Evolutionary conservation across 805 yeast species (phyloP).

Genomic region (Candida mattraensis): DNA sequence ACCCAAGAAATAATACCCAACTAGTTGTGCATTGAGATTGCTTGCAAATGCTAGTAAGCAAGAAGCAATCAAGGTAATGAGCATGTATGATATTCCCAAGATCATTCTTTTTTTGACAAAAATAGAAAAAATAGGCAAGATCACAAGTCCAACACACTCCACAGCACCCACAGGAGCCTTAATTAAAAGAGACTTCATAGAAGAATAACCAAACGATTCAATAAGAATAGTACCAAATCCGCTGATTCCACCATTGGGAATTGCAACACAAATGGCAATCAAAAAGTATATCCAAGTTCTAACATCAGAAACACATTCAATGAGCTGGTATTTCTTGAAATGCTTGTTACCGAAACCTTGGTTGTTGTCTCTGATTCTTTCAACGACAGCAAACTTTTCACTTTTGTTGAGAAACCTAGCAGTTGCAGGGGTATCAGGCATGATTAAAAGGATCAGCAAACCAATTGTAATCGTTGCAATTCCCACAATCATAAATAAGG

Average conservation of each 20-base stretch:
- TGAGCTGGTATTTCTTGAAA: slow-evolving; percentile 24
- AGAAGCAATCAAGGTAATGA: slow-evolving; percentile 23
- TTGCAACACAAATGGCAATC: slow-evolving; percentile 29
- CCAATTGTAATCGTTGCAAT: slow-evolving; percentile 44
- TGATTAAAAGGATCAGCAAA: slow-evolving; percentile 34
- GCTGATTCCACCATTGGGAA: slow-evolving; percentile 41
- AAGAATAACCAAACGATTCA: slow-evolving; percentile 24
- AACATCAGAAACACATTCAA: slow-evolving; percentile 22
- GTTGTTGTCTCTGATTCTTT: slow-evolving; percentile 23
- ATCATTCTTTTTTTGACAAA: slow-evolving; percentile 27
- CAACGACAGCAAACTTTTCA: slow-evolving; percentile 37
- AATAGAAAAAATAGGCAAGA: slow-evolving; percentile 28
- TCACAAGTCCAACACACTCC: slow-evolving; percentile 34
- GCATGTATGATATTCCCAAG: slow-evolving; percentile 20
- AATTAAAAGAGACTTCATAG: slow-evolving; percentile 25
- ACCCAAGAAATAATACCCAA: slow-evolving; percentile 31
- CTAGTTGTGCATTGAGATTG: slow-evolving; percentile 20
- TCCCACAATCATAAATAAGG: slow-evolving; percentile 55
- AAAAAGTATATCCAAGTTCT: slow-evolving; percentile 47
- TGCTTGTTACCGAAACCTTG: slow-evolving; percentile 25
- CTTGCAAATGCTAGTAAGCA: slow-evolving; percentile 32
- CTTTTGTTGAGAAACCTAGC: slow-evolving; percentile 40
- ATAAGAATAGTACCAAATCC: slow-evolving; percentile 42
- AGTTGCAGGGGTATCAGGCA: slow-evolving; percentile 54
- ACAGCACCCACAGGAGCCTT: slow-evolving; percentile 30